phyloP scores from a whole-genome alignment of 2,329 filamentous ascomycete genomes.

The Zasmidium citrigriseum region DNA sequence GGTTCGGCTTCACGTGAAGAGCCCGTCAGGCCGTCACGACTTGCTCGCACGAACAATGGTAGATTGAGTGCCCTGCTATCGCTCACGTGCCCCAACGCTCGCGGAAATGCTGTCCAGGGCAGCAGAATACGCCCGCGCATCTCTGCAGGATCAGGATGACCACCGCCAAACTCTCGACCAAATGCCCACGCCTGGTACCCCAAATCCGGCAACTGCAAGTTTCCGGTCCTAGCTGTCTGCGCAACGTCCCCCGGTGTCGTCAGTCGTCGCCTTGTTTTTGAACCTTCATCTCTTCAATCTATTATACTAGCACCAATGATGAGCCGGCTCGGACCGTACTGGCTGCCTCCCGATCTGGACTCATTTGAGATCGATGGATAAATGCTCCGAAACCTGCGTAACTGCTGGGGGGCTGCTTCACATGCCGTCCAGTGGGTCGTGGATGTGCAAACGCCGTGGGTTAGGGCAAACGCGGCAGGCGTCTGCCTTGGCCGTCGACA shows the following conservation, averaged over 20 bases:
- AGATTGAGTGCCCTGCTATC: not conserved
- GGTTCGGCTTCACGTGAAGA: constrained; percentile 3
- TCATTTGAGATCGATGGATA: constrained; percentile 16
- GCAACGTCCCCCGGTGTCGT: constrained; percentile 11
- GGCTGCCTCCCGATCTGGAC: constrained; percentile 19
- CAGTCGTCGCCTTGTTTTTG: constrained; percentile 17
- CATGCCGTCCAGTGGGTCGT: constrained; percentile 16
- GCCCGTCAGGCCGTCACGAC: not conserved
- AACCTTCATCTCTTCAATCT: constrained; percentile 11
- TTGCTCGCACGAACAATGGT: not conserved
- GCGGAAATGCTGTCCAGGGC: too few relatives aligned
- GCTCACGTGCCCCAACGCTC: not conserved
- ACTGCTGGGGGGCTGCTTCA: constrained; percentile 1
- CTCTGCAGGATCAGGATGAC: not conserved
- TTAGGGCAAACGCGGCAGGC: constrained; percentile 14
- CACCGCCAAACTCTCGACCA: constrained; percentile 4
- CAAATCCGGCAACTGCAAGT: constrained; percentile 21
- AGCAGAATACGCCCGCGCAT: not conserved
- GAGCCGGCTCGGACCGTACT: constrained; percentile 19
- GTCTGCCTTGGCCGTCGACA: constrained; percentile 11
- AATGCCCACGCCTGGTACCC: constrained; percentile 5
- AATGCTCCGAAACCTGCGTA: constrained; percentile 18
- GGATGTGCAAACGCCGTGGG: constrained; percentile 17
- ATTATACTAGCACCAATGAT: constrained; percentile 13
- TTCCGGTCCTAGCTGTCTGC: constrained; percentile 9